Evolutionary conservation across 164 flowering plant genomes (phyloP), one percentile per base, ranked within the genome.

Genomic region (Magnolia changhungtana): DNA sequence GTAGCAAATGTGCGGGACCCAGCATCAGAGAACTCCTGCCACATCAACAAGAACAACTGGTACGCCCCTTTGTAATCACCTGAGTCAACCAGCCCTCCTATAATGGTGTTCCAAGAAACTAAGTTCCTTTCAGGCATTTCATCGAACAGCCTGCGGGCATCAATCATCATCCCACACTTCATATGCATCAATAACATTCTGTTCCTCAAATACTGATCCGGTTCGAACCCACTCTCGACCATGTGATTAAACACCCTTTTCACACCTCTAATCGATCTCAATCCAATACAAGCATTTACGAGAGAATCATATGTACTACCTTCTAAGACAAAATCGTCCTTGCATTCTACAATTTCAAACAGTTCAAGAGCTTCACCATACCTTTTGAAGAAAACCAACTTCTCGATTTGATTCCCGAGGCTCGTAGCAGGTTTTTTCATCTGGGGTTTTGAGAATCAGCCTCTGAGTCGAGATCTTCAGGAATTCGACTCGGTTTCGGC

Each of bases 121-220:
- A 84, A 2, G 76, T 86, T 85, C 75, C 79, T 86, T 16, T 78
- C 87, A 7, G 90, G 90, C 92, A 89, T 90, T 81, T 84, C 89
- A 50, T 82, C 86, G 66, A 90, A 91, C 83, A 87, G n/a, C 4
- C 55, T 75, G 27, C 84, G 80, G 5, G 89, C 95, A 74, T 86
- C 89, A 1, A 81, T 68, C 89, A 89, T 86, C 90, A 86, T 84
- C 58, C 90, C 89, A 20, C 89, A 87, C 71, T 84, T 91, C 4
- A 88, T 89, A 79, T 83, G 89, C 92, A 89, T 87, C n/a, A 81
- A 63, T 75, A 89, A 68, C 2, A 86, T 75, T 82, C 91, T 86
- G 78, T 89, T 91, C 45, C 84, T 80, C 81, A 89, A 50, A 79
- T 87, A 84, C 81, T 65, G 81, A 85, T 89, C 91, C 19, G 77